These are phyloP conservation scores for Dendrothele bispora DNA, from an alignment of 768 basidiomycete genomes.

Conservation along the genomic window DNA sequence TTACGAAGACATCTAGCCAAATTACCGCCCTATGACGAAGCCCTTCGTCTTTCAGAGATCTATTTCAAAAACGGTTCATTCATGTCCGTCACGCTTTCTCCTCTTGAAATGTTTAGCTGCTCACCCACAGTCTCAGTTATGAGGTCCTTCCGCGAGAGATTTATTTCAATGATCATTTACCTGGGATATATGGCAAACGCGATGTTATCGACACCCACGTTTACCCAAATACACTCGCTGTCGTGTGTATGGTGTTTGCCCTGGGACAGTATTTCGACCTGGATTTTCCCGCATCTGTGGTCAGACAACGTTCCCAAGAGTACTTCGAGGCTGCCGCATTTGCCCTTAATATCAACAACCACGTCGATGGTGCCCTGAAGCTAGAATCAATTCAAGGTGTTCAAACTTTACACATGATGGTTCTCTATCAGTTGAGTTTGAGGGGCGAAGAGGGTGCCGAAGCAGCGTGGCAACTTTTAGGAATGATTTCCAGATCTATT, in stretches of 20 bases:
- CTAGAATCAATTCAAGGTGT: conserved; percentile 19
- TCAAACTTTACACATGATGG: conserved; percentile 20
- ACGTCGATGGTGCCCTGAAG: conserved; percentile 11
- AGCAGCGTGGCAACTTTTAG: conserved; percentile 21
- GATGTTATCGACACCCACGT: conserved; percentile 7
- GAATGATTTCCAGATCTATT: conserved; percentile 21
- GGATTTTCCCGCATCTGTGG: conserved; percentile 7
- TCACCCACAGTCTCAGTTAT: conserved; percentile 12
- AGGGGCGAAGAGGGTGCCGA: conserved; percentile 19
- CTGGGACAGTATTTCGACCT: conserved; percentile 21
- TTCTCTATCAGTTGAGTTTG: conserved; percentile 18
- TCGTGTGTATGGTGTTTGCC: conserved; percentile 16
- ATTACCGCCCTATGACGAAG: conserved; percentile 18
- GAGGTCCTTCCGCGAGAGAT: conserved; percentile 18
- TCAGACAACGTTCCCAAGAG: conserved; percentile 10
- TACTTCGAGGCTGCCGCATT: conserved; percentile 17
- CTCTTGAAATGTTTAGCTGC: not conserved
- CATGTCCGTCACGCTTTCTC: conserved; percentile 16
- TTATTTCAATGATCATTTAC: conserved; percentile 20
- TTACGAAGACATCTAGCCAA: not conserved
- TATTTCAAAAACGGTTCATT: conserved; percentile 19
- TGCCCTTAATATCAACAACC: conserved; percentile 17
- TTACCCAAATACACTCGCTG: conserved; percentile 15
- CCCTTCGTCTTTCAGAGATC: conserved; percentile 13
- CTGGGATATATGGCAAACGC: conserved; percentile 14